A percentile compares a stretch with the other conserved stretches of the same genome.
Conservation (phyloP, 2,329 filamentous ascomycete genomes). For the Talaromyces atroroseus region DNA sequence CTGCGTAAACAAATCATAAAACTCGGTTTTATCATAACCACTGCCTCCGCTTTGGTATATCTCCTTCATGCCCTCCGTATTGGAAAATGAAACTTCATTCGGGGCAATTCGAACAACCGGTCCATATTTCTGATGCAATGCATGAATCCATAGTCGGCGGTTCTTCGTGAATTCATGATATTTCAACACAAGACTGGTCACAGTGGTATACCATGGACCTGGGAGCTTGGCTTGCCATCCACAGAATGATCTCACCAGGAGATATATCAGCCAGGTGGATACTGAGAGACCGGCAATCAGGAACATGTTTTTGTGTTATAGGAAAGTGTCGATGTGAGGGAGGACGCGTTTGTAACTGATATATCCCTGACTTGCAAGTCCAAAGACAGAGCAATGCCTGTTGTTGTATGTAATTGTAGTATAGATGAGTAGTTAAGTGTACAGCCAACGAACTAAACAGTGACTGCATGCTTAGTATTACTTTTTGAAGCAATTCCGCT, state of each 20-base stretch:
- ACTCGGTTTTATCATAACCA: conserved; percentile 34
- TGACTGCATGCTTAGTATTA: too few species aligned
- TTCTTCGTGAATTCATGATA: conserved; percentile 27
- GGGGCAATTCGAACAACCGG: conserved; percentile 25
- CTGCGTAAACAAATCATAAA: conserved; percentile 31
- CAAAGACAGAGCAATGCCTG: background rate
- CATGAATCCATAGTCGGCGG: conserved; percentile 25
- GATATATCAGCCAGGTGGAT: background rate
- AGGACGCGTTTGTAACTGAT: too few species aligned
- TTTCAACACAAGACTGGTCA: conserved; percentile 26
- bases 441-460: too few species aligned
- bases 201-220: conserved; percentile 25
- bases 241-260: background rate
- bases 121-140: conserved; percentile 23
- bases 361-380: too few species aligned
- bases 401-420: too few species aligned
- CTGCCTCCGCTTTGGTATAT: conserved; percentile 31
- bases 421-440: too few species aligned
- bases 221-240: conserved; percentile 18
- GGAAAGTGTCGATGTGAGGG: background rate
- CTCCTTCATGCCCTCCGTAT: conserved; percentile 25
- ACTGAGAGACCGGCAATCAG: background rate
- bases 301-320: background rate
- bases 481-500: background rate
- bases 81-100: conserved; percentile 27